These are phyloP conservation scores for Debaryomycetaceae sp. DNA, from an alignment of 1,139 yeast species.

Conservation along the genomic window DNA sequence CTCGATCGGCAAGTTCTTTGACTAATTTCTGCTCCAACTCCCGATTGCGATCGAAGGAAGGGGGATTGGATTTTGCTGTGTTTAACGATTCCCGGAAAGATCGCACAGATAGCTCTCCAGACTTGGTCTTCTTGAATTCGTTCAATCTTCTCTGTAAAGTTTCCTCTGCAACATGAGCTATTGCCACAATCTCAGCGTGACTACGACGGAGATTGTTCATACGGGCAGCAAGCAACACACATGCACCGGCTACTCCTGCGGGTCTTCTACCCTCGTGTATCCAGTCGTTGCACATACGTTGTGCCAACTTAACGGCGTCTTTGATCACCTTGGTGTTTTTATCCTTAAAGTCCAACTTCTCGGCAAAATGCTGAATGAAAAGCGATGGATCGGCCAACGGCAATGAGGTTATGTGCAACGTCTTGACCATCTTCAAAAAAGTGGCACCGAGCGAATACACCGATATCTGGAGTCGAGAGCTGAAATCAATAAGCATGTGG, in stretches of 20 bases:
- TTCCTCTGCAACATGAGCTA: slow-evolving; percentile 92
- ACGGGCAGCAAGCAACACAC: slow-evolving; percentile 86
- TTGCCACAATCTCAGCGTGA: slow-evolving; percentile 90
- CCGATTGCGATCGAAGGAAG: slow-evolving; percentile 64
- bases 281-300: slow-evolving; percentile 93
- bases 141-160: slow-evolving; percentile 86
- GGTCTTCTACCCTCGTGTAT: slow-evolving; percentile 95
- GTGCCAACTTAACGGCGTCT: slow-evolving; percentile 85
- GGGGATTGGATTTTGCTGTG: slow-evolving; percentile 67
- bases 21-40: slow-evolving; percentile 23
- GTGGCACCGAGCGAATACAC: slow-evolving; percentile 96
- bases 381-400: slow-evolving; percentile 94
- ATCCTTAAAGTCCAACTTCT: slow-evolving; percentile 72
- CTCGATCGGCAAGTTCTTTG: slow-evolving; percentile 27
- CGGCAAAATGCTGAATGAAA: slow-evolving; percentile 91
- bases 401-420: slow-evolving; percentile 66
- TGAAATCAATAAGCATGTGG: slow-evolving; percentile 94
- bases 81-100: slow-evolving; percentile 55
- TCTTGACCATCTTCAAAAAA: slow-evolving; percentile 82
- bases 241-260: slow-evolving; percentile 98
- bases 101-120: slow-evolving; percentile 69
- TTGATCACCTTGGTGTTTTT: slow-evolving; percentile 69
- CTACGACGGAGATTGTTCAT: slow-evolving; percentile 93
- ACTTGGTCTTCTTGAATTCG: slow-evolving; percentile 77
- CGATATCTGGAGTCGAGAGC: slow-evolving; percentile 82